A percentile compares a stretch with the other conserved stretches of the same genome.
phyloP scores from a whole-genome alignment of 202 grass and related monocot genomes.

The Panicum virgatum region DNA sequence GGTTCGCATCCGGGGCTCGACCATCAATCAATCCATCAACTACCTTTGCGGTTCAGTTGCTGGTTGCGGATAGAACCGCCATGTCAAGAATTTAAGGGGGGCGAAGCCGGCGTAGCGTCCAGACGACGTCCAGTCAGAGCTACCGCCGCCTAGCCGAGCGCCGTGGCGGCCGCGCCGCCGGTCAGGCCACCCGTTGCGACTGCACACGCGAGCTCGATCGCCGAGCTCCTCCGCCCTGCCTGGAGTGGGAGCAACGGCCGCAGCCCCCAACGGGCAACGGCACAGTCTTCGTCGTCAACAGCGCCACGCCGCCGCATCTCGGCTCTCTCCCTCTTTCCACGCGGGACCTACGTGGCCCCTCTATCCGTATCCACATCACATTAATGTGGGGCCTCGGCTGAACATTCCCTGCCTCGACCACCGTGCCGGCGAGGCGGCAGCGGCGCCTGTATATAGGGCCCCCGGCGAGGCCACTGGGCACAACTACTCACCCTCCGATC shows the following conservation, averaged over 20 bases:
- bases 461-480: neutral
- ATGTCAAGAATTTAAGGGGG: constrained; percentile 28
- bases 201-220: neutral
- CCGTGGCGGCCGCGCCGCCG: neutral
- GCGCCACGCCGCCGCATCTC: constrained; percentile 41
- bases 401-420: neutral
- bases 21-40: neutral
- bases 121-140: constrained; percentile 11
- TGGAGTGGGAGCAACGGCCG: neutral
- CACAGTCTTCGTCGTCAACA: constrained; percentile 15
- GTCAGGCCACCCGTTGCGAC: constrained; percentile 3
- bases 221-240: constrained; percentile 19
- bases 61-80: constrained; percentile 32
- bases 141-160: neutral
- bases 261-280: neutral
- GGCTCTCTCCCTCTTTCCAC: neutral
- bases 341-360: constrained; percentile 23
- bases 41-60: neutral
- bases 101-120: neutral
- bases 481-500: neutral
- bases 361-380: constrained; percentile 38
- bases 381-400: constrained; percentile 4
- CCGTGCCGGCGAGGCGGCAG: neutral
- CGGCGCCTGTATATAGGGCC: constrained; percentile 9
- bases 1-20: neutral